Conservation (phyloP, 352 stramenopile species). For the Pythium periplocum region DNA sequence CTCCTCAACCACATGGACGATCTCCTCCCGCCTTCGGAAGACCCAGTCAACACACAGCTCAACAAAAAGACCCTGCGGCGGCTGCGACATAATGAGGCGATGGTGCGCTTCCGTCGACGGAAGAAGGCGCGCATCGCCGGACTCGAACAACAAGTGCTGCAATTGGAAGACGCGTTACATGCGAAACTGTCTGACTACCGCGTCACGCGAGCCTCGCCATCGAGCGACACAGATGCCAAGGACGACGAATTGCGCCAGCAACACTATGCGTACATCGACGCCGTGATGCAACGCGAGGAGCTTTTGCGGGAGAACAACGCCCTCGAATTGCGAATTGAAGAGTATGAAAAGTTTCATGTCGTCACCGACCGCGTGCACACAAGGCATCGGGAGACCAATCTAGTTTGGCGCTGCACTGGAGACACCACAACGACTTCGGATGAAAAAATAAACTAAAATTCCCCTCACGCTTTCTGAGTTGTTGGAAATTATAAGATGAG, state of each 20-base stretch:
- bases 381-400: slow-evolving; percentile 9
- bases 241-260: no score
- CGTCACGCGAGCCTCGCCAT: no score
- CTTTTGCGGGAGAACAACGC: slow-evolving; percentile 20
- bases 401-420: no score
- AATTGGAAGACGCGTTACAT: slow-evolving; percentile 13
- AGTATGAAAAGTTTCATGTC: slow-evolving; percentile 22
- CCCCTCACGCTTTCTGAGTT: no score
- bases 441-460: no score
- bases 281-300: slow-evolving; percentile 16
- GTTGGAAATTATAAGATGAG: no score
- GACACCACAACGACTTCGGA: no score
- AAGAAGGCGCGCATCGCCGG: slow-evolving; percentile 22
- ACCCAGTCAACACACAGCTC: no score
- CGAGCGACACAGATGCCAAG: no score
- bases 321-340: slow-evolving; percentile 16
- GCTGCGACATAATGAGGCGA: slow-evolving; percentile 22
- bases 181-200: slow-evolving; percentile 11
- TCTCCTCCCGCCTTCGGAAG: no score
- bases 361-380: slow-evolving; percentile 17
- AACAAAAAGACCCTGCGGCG: slow-evolving; percentile 15
- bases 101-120: slow-evolving; percentile 24
- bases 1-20: no score
- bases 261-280: slow-evolving; percentile 4
- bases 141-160: slow-evolving; percentile 18